Conservation (phyloP, 345 rosid genomes). For the Citrus inodora region DNA sequence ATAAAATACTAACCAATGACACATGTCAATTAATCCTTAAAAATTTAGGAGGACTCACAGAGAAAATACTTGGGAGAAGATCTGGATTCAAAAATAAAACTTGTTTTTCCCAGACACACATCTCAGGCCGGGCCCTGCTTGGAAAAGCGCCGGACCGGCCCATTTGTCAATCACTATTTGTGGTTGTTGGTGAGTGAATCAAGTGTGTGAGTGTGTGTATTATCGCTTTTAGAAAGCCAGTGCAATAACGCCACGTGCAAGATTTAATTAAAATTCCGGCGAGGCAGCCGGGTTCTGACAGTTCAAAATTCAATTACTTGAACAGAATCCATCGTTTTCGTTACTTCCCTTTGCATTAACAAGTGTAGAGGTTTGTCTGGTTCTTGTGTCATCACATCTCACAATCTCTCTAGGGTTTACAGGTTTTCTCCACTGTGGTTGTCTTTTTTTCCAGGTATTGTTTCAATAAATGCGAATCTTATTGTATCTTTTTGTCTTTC, state of each 20-base stretch:
- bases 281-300: not conserved
- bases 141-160: no score
- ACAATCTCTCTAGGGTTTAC: not conserved
- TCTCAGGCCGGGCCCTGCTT: no score
- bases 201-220: not conserved
- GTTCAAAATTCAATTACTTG: not conserved
- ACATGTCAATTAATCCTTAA: rapidly evolving
- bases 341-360: not conserved
- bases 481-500: not conserved
- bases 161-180: no score
- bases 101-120: no score
- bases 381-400: not conserved
- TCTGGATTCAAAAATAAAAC: no score
- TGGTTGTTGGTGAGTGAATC: not conserved
- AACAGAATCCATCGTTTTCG: not conserved
- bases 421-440: not conserved
- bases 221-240: not conserved
- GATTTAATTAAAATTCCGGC: not conserved
- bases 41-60: rapidly evolving
- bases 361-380: not conserved
- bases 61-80: rapidly evolving
- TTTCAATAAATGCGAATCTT: not conserved
- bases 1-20: rapidly evolving
- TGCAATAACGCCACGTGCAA: not conserved
- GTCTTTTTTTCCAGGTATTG: not conserved